Percentiles rank a stretch among this genome's conserved stretches.
These are phyloP conservation scores for Huntiella abstrusa DNA, from an alignment of 2,329 filamentous ascomycete species.

Conservation along the genomic window DNA sequence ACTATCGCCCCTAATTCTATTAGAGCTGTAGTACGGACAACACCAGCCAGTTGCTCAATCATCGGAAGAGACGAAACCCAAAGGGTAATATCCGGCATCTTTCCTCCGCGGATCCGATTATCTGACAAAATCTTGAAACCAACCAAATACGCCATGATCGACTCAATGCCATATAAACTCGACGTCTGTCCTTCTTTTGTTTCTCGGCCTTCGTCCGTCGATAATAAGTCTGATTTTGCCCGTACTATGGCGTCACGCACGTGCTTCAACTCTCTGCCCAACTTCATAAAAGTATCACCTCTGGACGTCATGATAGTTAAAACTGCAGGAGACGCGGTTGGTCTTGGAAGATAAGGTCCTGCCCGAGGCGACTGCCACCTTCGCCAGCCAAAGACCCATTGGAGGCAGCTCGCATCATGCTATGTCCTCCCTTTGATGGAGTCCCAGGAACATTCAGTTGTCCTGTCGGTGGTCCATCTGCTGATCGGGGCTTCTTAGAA, in stretches of 20 bases:
- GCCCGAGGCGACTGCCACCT: constrained; percentile 1
- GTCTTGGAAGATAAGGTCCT: neutral
- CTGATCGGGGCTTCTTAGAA: constrained; percentile 8
- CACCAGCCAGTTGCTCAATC: constrained; percentile 22
- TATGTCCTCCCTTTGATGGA: constrained; percentile 3
- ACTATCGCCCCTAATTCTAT: constrained; percentile 19
- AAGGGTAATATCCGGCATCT: constrained; percentile 21
- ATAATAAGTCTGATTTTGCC: constrained; percentile 13
- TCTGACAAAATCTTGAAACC: constrained; percentile 32
- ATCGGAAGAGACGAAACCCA: constrained; percentile 29
- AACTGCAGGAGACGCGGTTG: neutral
- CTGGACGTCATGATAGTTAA: constrained; percentile 4
- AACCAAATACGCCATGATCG: constrained; percentile 33
- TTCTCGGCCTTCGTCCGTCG: constrained; percentile 14
- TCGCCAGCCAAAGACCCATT: constrained; percentile 7
- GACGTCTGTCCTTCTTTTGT: constrained; percentile 21
- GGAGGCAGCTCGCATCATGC: constrained; percentile 8
- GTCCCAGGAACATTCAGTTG: constrained; percentile 9
- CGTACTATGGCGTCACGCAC: constrained; percentile 27
- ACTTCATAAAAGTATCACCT: constrained; percentile 16
- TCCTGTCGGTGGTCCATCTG: constrained; percentile 3
- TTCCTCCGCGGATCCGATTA: constrained; percentile 24
- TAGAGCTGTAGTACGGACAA: constrained; percentile 14
- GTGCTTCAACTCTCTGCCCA: constrained; percentile 36
- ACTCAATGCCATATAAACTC: constrained; percentile 27